Evolutionary conservation across 2,329 filamentous ascomycete genomes (phyloP), one percentile per base, ranked within the genome.

Genomic region (Diaporthe amygdali): DNA sequence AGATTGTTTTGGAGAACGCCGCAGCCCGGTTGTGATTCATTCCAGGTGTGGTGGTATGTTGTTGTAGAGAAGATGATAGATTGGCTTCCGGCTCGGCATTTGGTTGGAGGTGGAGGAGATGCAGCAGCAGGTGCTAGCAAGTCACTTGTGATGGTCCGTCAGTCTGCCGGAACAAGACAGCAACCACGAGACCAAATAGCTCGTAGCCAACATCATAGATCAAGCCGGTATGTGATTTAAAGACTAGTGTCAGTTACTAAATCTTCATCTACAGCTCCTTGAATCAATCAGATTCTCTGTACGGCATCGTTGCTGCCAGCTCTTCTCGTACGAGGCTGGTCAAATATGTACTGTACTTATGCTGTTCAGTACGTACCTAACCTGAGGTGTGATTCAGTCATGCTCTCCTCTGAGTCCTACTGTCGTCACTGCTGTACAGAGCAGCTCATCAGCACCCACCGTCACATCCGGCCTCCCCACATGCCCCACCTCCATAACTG

Each of bases 41-140:
- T 25, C 14, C 17, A 51, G 68, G 37, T 32, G 55, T 25, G 46
- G 52, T 55, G 64, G 25, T 41, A 56, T 32, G 66, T 68, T 32
- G 47, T 68, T 17, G 49, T 17, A 9, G 44, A 12, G n/a, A 49
- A 49, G 59, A n/a, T 25, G 30, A 49, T 25, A 30, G 41, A n/a
- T 30, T 34, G 59, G 59, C 59, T 63, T 63, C 41, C 59, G 59
- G 32, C 44, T 64, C 59, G 44, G 59, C 59, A 64, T 25, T 22
- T 49, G 59, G 37, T 14, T 39, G 37, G 10, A 14, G 10, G 37
- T 39, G 30, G 59, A 64, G 59, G 15, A 34, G 44, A 41, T 49
- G 30, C 41, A 49, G 59, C 27, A 47, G 59, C n/a, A 64, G 41
- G n/a, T n/a, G n/a, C n/a, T n/a, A 49, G 30, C 30, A 7, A 47